phyloP scores from a whole-genome alignment of 2,329 filamentous ascomycete genomes.

The Rhynchosporium agropyri region DNA sequence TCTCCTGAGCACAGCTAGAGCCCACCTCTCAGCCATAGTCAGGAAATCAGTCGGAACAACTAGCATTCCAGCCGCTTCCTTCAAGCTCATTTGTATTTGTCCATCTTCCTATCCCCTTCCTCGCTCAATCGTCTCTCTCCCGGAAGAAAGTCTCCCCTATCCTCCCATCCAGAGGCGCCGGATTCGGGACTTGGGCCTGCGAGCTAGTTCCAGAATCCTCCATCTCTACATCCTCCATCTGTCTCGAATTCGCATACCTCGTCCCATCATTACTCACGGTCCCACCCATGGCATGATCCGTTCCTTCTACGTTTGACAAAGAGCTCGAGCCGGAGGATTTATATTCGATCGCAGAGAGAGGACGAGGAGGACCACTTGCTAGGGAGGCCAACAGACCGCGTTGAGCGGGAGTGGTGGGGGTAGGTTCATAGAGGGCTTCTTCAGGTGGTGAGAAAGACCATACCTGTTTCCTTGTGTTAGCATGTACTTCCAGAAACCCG shows the following conservation, averaged over 20 bases:
- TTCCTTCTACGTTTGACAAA: conserved; percentile 23
- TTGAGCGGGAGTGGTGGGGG: conserved; percentile 37
- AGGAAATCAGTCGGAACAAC: too few species aligned
- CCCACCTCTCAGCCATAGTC: too few species aligned
- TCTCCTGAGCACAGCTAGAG: too few species aligned
- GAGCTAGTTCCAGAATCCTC: neutral
- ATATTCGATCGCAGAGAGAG: conserved; percentile 41
- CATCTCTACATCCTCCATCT: conserved; percentile 20
- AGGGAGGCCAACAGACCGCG: conserved; percentile 24
- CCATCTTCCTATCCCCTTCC: too few species aligned
- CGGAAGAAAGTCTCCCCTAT: conserved; percentile 16
- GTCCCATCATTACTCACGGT: conserved; percentile 12
- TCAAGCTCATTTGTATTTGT: too few species aligned
- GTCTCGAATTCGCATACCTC: conserved; percentile 6
- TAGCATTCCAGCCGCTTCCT: too few species aligned
- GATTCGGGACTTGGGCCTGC: conserved; percentile 3
- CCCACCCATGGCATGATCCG: conserved; percentile 39
- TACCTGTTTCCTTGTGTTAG: conserved; percentile 57
- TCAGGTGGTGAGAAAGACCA: conserved; percentile 94
- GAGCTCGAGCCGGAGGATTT: neutral
- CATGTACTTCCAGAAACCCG: neutral
- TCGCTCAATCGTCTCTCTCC: conserved; percentile 16
- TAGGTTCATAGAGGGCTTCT: conserved; percentile 54
- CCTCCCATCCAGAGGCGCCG: conserved; percentile 11
- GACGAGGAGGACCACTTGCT: conserved; percentile 32